These are phyloP conservation scores for Perkinsus chesapeaki DNA, from an alignment of 169 alveolate species.

Conservation along the genomic window DNA sequence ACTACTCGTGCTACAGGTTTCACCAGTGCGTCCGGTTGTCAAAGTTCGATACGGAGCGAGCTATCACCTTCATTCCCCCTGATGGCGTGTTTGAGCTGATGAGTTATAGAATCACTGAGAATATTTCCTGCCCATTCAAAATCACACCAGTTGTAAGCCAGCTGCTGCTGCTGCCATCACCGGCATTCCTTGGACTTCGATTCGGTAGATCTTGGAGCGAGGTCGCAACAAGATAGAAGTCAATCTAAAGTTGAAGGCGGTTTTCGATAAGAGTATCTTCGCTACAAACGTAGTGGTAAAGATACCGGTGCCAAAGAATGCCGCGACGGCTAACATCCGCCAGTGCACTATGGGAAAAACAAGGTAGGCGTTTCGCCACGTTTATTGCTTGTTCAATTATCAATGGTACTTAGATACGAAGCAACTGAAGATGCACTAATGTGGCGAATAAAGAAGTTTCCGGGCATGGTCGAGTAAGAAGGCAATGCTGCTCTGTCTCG, in stretches of 20 bases:
- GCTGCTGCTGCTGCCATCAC: neutral
- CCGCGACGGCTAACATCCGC: conserved; percentile 51
- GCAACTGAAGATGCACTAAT: conserved; percentile 62
- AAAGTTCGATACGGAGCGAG: conserved; percentile 76
- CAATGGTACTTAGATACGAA: conserved; percentile 52
- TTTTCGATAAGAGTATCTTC: conserved; percentile 54
- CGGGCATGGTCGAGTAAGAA: conserved; percentile 64
- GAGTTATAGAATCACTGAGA: conserved; percentile 77
- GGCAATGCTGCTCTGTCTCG: conserved; percentile 22
- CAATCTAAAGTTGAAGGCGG: conserved; percentile 56
- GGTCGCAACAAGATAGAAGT: conserved; percentile 60
- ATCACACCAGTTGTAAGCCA: conserved; percentile 51
- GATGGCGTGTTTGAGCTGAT: conserved; percentile 78
- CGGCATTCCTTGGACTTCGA: neutral
- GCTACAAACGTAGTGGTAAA: conserved; percentile 65
- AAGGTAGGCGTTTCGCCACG: neutral
- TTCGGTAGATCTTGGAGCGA: conserved; percentile 49
- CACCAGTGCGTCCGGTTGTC: conserved; percentile 81
- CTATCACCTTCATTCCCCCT: conserved; percentile 86
- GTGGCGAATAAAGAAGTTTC: conserved; percentile 74
- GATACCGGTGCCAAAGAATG: conserved; percentile 71
- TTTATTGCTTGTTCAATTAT: neutral
- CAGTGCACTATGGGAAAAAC: neutral
- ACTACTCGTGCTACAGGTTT: conserved; percentile 29
- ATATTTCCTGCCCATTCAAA: conserved; percentile 78